Evolutionary conservation across 805 yeast species (phyloP).

Genomic region (Tanozyma kutaoensis): DNA sequence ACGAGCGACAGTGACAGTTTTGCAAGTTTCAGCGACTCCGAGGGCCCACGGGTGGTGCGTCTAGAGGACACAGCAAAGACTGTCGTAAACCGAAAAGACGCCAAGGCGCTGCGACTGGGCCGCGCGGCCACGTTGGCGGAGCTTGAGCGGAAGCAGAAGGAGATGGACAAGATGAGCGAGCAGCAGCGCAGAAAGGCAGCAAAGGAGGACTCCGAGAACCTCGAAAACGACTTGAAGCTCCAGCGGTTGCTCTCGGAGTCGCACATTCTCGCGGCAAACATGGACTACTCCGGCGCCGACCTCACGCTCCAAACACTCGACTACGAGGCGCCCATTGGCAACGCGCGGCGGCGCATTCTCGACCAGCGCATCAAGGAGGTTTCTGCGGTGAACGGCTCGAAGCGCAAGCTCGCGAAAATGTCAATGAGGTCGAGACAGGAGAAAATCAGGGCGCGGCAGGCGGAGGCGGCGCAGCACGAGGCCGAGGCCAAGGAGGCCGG

Average conservation of each 20-base stretch:
- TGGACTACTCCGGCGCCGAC: constrained; percentile 51
- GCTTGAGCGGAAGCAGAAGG: constrained; percentile 12
- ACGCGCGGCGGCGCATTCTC: constrained; percentile 51
- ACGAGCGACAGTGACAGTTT: no score
- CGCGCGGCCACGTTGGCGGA: constrained; percentile 38
- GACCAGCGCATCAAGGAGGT: constrained; percentile 41
- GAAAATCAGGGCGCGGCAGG: constrained; percentile 46
- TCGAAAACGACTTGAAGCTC: constrained; percentile 59
- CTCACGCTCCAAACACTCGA: constrained; percentile 50
- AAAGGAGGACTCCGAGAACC: constrained; percentile 33
- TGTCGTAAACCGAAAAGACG: constrained; percentile 29
- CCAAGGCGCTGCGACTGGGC: constrained; percentile 43
- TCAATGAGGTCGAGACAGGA: constrained; percentile 87
- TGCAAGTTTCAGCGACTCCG: no score
- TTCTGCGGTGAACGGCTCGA: constrained; percentile 20
- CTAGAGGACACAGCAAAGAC: no score
- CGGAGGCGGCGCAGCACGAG: constrained; percentile 45
- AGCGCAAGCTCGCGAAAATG: constrained; percentile 50
- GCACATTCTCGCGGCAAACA: constrained; percentile 36
- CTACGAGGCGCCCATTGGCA: constrained; percentile 52
- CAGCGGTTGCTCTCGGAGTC: constrained; percentile 63
- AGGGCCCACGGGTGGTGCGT: no score
- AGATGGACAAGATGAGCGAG: constrained; percentile 14
- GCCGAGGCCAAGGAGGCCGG: constrained; percentile 83
- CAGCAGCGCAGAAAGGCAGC: constrained; percentile 21